phyloP scores from a whole-genome alignment of 2,329 filamentous ascomycete genomes.

The Clarireedia sp. region DNA sequence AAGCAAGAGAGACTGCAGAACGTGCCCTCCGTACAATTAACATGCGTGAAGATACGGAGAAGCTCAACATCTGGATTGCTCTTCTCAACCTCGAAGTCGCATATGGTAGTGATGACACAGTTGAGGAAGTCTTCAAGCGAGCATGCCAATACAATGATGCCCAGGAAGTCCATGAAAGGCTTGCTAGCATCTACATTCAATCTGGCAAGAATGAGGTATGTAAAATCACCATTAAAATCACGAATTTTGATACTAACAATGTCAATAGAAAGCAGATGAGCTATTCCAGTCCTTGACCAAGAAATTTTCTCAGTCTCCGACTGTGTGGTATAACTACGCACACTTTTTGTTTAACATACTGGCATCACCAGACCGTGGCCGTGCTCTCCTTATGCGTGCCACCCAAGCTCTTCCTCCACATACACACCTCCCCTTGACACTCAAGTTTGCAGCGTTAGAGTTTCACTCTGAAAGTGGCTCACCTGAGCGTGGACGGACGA shows the following conservation, averaged over 20 bases:
- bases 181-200: conserved; percentile 92
- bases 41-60: conserved; percentile 83
- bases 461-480: conserved; percentile 79
- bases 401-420: conserved; percentile 69
- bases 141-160: conserved; percentile 92
- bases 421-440: conserved; percentile 62
- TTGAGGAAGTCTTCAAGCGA: conserved; percentile 82
- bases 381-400: conserved; percentile 72
- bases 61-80: conserved; percentile 91
- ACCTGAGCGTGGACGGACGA: conserved; percentile 82
- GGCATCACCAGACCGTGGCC: conserved; percentile 62
- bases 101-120: conserved; percentile 73
- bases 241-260: conserved; percentile 18
- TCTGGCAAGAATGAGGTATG: conserved; percentile 76
- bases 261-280: conserved; percentile 68
- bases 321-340: conserved; percentile 91
- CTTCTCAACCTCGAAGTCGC: conserved; percentile 89
- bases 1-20: conserved; percentile 82
- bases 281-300: conserved; percentile 82
- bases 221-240: conserved; percentile 7
- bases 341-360: conserved; percentile 78
- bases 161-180: conserved; percentile 78
- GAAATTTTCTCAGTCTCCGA: conserved; percentile 72
- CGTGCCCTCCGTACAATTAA: conserved; percentile 87
- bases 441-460: conserved; percentile 86